Conservation (phyloP, 257 asterid genomes). For the Solanum pennellii region DNA sequence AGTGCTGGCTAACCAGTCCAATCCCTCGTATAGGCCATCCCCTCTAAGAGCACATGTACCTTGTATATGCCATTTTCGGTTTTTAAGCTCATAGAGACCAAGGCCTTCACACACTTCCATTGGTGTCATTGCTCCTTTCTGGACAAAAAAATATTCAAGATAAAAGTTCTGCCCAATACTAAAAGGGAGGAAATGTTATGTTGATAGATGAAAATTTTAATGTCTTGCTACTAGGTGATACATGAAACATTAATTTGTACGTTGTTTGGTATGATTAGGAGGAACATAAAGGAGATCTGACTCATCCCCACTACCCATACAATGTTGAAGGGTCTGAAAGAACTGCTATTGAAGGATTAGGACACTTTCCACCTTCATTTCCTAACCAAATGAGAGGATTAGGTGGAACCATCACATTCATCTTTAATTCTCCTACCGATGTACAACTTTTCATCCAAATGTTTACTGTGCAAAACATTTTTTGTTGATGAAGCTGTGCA, state of each 20-base stretch:
- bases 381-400: background rate
- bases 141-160: slow-evolving; percentile 1
- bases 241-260: background rate
- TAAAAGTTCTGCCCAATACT: background rate
- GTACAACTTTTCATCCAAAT: background rate
- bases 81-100: slow-evolving; percentile 75
- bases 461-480: background rate
- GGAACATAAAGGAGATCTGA: background rate
- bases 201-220: background rate
- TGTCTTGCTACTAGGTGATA: background rate
- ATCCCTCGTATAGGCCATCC: slow-evolving; percentile 89
- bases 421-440: background rate
- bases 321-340: background rate
- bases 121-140: slow-evolving; percentile 96
- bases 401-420: background rate
- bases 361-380: background rate
- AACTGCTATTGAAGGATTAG: background rate
- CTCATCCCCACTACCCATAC: background rate
- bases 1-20: slow-evolving; percentile 91
- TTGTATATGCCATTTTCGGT: slow-evolving; percentile 93
- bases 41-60: slow-evolving; percentile 91
- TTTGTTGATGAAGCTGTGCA: background rate
- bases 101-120: slow-evolving; percentile 89
- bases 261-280: background rate
- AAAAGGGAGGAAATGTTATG: background rate